phyloP scores from a whole-genome alignment of 805 yeast species.

The Candida koratica region DNA sequence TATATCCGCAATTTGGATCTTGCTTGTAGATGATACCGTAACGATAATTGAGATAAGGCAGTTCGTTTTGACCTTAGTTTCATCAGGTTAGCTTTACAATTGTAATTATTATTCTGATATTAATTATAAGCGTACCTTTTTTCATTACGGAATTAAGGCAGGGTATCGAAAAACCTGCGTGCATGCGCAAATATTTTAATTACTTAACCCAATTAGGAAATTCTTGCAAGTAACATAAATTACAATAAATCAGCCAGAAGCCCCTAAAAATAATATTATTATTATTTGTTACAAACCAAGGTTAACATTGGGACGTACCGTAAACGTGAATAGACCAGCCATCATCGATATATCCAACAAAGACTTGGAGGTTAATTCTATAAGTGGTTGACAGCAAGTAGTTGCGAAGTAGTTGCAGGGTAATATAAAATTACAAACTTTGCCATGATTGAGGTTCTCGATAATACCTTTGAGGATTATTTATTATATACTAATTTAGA shows the following conservation, averaged over 20 bases:
- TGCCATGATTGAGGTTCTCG: not conserved
- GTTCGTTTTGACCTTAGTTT: too few species aligned
- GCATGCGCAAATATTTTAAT: conserved; percentile 1
- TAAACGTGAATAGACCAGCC: conserved; percentile 3
- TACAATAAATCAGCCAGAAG: conserved; percentile 1
- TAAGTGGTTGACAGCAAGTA: conserved; percentile 5
- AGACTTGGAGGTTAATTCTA: conserved; percentile 1
- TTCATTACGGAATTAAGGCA: too few species aligned
- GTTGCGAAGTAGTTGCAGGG: too few species aligned
- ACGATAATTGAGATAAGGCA: too few species aligned
- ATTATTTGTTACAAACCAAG: too few species aligned
- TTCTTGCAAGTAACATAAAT: conserved; percentile 6
- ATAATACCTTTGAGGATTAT: conserved; percentile 7
- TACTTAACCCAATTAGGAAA: conserved; percentile 9
- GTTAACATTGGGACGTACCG: not conserved
- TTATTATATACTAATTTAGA: conserved; percentile 5
- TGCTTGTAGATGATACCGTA: too few species aligned
- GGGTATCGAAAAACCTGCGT: conserved; percentile 1
- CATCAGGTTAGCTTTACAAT: too few species aligned
- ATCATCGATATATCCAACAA: conserved; percentile 1
- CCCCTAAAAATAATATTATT: too few species aligned
- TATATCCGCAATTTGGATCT: too few species aligned
- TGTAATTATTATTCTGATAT: too few species aligned
- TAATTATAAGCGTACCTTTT: too few species aligned
- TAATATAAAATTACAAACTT: not conserved